Evolutionary conservation across 208 protist genomes (phyloP).

Genomic region (Crithidia expoeki): DNA sequence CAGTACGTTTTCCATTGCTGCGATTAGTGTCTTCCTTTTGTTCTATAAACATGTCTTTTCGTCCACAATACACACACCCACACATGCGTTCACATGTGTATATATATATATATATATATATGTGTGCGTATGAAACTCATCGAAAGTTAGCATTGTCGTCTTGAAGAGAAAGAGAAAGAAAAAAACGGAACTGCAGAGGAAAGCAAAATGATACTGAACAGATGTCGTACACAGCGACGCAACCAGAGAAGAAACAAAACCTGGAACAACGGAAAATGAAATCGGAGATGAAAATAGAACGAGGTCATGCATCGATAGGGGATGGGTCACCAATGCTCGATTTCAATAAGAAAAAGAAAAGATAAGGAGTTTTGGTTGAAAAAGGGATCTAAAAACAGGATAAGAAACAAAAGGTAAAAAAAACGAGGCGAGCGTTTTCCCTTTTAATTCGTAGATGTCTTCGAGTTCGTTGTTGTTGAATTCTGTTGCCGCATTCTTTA

Average conservation of each 20-base stretch:
- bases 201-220: background rate
- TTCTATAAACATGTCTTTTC: background rate
- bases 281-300: background rate
- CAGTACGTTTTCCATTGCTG: no score
- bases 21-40: no score
- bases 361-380: constrained; percentile 1
- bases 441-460: background rate
- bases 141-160: background rate
- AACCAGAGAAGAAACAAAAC: constrained; percentile 3
- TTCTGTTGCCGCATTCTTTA: background rate
- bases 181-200: background rate
- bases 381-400: background rate
- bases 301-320: constrained; percentile 2
- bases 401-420: background rate
- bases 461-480: background rate
- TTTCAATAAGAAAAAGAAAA: constrained; percentile 1
- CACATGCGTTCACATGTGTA: no score
- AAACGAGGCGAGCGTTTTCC: background rate
- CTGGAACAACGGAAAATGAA: background rate
- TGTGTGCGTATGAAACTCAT: background rate
- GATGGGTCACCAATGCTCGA: constrained; percentile 2
- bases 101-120: no score
- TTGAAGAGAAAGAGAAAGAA: constrained; percentile 16
- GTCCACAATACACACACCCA: no score
- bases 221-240: background rate